phyloP scores from a whole-genome alignment of 345 rosid genomes.

The Raphanus raphanistrum region DNA sequence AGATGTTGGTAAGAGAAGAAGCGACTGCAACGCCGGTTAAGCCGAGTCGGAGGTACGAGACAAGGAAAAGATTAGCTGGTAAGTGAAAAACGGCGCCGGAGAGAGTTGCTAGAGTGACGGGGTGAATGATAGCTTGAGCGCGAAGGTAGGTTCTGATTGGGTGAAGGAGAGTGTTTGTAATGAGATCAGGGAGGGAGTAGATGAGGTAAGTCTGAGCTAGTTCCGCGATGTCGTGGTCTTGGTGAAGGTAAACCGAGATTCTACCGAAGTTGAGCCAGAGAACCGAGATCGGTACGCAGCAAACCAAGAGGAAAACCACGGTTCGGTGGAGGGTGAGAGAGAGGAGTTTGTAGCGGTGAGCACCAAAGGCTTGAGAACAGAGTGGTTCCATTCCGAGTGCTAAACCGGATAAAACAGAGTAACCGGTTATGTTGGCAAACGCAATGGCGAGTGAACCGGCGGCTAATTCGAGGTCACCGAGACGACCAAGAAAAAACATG shows the following conservation, averaged over 20 bases:
- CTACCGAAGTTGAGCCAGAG: slow-evolving; percentile 71
- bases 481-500: slow-evolving; percentile 87
- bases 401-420: slow-evolving; percentile 95
- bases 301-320: slow-evolving; percentile 63
- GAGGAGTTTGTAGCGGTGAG: slow-evolving; percentile 76
- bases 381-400: slow-evolving; percentile 95
- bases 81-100: slow-evolving; percentile 67
- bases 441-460: slow-evolving; percentile 94
- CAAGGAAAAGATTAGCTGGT: slow-evolving; percentile 62
- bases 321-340: slow-evolving; percentile 85
- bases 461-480: slow-evolving; percentile 82
- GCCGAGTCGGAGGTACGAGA: slow-evolving; percentile 59
- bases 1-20: slow-evolving; percentile 60
- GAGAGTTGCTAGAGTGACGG: slow-evolving; percentile 76
- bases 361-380: slow-evolving; percentile 94
- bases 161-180: slow-evolving; percentile 78
- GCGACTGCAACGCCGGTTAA: slow-evolving; percentile 78
- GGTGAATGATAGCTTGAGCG: slow-evolving; percentile 85
- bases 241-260: slow-evolving; percentile 62
- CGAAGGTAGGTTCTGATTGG: slow-evolving; percentile 99
- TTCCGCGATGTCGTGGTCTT: slow-evolving; percentile 61
- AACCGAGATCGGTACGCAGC: slow-evolving; percentile 68
- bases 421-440: slow-evolving; percentile 92
- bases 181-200: slow-evolving; percentile 82
- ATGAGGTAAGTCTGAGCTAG: slow-evolving; percentile 70